These are phyloP conservation scores for Tolypocladium inflatum DNA, from an alignment of 2,329 filamentous ascomycete genomes.

Conservation along the genomic window DNA sequence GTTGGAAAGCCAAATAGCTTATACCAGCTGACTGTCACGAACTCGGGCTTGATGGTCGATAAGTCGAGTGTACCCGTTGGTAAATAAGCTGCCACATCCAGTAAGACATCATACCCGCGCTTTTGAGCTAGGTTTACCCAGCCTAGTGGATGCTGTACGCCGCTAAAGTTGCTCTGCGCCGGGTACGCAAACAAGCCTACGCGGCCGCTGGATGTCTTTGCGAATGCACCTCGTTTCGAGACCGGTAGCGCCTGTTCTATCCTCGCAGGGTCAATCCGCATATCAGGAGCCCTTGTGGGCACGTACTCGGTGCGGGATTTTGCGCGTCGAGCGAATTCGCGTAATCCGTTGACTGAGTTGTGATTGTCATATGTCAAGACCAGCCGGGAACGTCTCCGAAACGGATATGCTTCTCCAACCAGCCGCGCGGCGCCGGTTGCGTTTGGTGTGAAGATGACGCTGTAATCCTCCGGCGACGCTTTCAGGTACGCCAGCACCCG, in stretches of 20 bases:
- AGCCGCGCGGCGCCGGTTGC: slow-evolving; percentile 28
- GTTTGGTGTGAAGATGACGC: slow-evolving; percentile 29
- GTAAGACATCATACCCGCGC: slow-evolving; percentile 28
- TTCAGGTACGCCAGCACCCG: slow-evolving; percentile 23
- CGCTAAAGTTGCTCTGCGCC: slow-evolving; percentile 35
- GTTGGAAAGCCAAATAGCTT: slow-evolving; percentile 33
- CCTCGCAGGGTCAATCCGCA: slow-evolving; percentile 16
- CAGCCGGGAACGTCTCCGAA: slow-evolving; percentile 12
- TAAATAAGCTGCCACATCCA: slow-evolving; percentile 30
- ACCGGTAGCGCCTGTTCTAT: slow-evolving; percentile 8
- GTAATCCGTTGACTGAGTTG: slow-evolving; percentile 30
- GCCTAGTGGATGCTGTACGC: slow-evolving; percentile 28
- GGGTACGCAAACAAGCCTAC: slow-evolving; percentile 33
- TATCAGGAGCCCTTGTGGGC: slow-evolving; percentile 13
- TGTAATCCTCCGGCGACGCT: slow-evolving; percentile 26
- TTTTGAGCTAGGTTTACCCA: slow-evolving; percentile 25
- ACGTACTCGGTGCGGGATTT: slow-evolving; percentile 20
- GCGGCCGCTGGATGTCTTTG: not conserved
- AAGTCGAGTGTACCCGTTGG: slow-evolving; percentile 26
- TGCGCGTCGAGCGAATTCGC: slow-evolving; percentile 21
- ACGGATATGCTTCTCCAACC: slow-evolving; percentile 29
- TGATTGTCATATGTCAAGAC: slow-evolving; percentile 31
- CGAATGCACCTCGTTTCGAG: not conserved
- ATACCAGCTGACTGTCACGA: slow-evolving; percentile 30
- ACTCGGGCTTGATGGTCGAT: slow-evolving; percentile 23